Evolutionary conservation across 1,139 yeast species (phyloP), one percentile per base, ranked within the genome.

Genomic region (Kodamaea alishanica): DNA sequence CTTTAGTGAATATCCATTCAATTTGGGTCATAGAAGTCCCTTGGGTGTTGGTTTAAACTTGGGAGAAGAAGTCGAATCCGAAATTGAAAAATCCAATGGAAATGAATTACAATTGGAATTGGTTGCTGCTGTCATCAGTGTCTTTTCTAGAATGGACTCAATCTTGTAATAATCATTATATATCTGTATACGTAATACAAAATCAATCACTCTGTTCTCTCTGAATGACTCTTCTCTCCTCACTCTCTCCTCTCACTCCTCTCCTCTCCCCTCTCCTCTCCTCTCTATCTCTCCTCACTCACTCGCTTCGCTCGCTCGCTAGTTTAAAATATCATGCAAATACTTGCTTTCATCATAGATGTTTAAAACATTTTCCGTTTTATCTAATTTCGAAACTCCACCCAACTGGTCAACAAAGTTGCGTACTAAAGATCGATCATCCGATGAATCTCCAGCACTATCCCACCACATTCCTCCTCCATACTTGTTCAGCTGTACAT

Each of bases 391-490:
- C 4, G 15, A 33, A 10, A 12, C n/a, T 4, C 75, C 74, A 3
- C 75, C 75, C 12, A 77, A 40, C 33, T 60, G 68, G 24, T 63
- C 58, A 24, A 72, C 71, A 57, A 74, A 78, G 24, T 53, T 61
- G 12, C 45, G 40, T 5, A 80, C 55, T 28, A 79, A 55, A 1
- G 77, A 70, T 30, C 66, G 53, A 1, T 52, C 49, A 25, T 63
- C 53, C 1, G 40, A 29, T 6, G 33, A 23, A 52, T 88, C 96
- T 0, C 95, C 96, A 39, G 82, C 72, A 0, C 95, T 83, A 52
- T 89, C 96, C 97, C 97, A 92, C 83, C 88, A 89, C 80, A 92
- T 81, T 0, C 87, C 96, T 1, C 97, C 97, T 0, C 83, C 95
- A 7, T 88, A 64, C 0, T 64, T 52, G 6, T 67, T 63, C 33